Base-by-base conservation (phyloP, 352 stramenopile species). In the Phytophthora constricta region DNA sequence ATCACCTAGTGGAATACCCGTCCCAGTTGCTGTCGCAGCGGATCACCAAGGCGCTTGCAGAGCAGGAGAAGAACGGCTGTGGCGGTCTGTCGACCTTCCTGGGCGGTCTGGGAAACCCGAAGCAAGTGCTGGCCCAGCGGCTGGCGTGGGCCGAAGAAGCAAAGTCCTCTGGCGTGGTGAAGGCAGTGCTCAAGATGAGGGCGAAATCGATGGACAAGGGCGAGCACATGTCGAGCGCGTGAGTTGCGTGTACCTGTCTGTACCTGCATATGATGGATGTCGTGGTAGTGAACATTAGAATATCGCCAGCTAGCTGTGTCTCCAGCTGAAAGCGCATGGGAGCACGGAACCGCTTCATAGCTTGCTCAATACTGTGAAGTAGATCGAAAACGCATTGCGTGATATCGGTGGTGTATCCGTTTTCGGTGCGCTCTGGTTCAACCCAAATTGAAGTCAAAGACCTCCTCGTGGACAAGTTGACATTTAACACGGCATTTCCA, bases 1-100 rank as follows among this genome's bases (percentile, higher is more conserved):
- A 77, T 33, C 39, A 65, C 7, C 10, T 71, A 17, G 27, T 84
- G 17, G 72, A 84, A 63, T 64, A 67, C 33, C 72, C 72, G 52
- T 73, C 62, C 5, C 76, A 77, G 51, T 31, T 63, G 4, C 28
- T 74, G 9, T 65, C 76, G 2, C 31, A 14, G 3, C 37, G 42
- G 16, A 62, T 80, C 41, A 65, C 46, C 37, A 13, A 19, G 13
- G 20, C 19, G 19, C 45, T 52, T 8, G 23, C 19, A 2, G 23
- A 52, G 22, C 45, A 52, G 23, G 45, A 52, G 7, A 48, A 63
- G 34, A 64, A 58, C 17, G 53, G 62, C 13, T 64, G 42, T 5
- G 62, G 62, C 9, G 61, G 61, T 3, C 10, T 62, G 11, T 16
- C 52, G 22, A 33, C 45, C 37, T 64, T 46, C 34, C 20, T 63